Evolutionary conservation across 768 basidiomycete species (phyloP).

Genomic region (Trametes villosa): DNA sequence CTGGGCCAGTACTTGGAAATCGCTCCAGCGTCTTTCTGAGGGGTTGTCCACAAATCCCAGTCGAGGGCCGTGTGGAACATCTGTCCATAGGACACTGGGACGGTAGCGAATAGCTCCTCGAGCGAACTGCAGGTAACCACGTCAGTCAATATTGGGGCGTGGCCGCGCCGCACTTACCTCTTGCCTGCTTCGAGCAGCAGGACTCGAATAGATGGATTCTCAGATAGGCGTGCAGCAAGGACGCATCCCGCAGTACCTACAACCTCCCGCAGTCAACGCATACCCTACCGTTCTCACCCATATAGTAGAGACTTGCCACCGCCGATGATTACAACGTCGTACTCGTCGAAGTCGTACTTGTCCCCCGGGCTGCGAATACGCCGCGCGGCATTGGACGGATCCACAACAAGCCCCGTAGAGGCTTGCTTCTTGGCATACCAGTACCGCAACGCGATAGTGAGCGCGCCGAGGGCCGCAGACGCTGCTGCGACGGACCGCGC

Average conservation of each 20-base stretch:
- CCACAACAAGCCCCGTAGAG: constrained; percentile 5
- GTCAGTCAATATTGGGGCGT: neutral
- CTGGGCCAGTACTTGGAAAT: constrained; percentile 64
- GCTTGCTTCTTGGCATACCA: constrained; percentile 3
- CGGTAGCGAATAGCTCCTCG: constrained; percentile 20
- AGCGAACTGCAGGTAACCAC: constrained; percentile 10
- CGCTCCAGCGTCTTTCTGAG: constrained; percentile 53
- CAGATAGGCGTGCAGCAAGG: constrained; percentile 59
- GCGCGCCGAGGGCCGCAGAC: constrained; percentile 22
- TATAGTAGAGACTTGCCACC: constrained; percentile 33
- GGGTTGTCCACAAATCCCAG: constrained; percentile 59
- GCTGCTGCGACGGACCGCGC: neutral
- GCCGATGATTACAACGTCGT: constrained; percentile 43
- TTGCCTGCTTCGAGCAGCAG: constrained; percentile 62
- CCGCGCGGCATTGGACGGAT: constrained; percentile 11
- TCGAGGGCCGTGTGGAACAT: constrained; percentile 54
- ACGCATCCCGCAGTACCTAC: constrained; percentile 66
- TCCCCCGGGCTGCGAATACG: constrained; percentile 6
- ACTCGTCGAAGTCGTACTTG: constrained; percentile 31
- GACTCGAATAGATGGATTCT: constrained; percentile 57
- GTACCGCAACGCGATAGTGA: constrained; percentile 24
- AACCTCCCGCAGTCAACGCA: neutral
- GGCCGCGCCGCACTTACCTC: constrained; percentile 47
- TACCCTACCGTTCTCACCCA: neutral
- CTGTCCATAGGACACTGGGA: constrained; percentile 23